Conservation (phyloP, 345 rosid genomes). For the Pugionium cornutum region DNA sequence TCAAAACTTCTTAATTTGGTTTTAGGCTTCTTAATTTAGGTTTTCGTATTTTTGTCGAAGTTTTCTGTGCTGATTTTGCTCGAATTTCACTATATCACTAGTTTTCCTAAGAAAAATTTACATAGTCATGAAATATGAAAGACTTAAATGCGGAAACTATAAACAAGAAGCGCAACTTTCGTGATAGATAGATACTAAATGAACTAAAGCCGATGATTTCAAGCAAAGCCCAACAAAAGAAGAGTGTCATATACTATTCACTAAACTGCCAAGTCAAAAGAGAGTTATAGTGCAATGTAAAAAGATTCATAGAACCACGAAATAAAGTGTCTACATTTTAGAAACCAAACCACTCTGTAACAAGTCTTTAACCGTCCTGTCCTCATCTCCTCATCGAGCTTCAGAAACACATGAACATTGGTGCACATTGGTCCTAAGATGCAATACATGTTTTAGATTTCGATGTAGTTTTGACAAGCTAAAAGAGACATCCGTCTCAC, state of each 20-base stretch:
- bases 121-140: too few relatives aligned
- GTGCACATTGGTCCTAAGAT: constrained; percentile 2
- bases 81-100: too few relatives aligned
- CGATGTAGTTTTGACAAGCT: constrained; percentile 14
- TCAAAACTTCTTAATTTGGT: too few relatives aligned
- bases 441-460: not conserved
- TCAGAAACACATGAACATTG: constrained; percentile 22
- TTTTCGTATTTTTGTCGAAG: too few relatives aligned
- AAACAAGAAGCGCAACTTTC: constrained; percentile 5
- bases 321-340: not conserved
- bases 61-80: too few relatives aligned
- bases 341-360: constrained; percentile 35
- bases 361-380: constrained; percentile 27
- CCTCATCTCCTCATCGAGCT: constrained; percentile 12
- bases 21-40: too few relatives aligned
- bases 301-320: constrained; percentile 14
- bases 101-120: too few relatives aligned
- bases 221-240: constrained; percentile 21
- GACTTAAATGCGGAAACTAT: too few relatives aligned
- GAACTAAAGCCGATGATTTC: constrained; percentile 10
- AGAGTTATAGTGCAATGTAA: constrained; percentile 20
- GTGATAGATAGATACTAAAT: not conserved
- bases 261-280: constrained; percentile 16
- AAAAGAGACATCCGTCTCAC: constrained; percentile 19
- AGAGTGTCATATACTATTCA: constrained; percentile 10